Evolutionary conservation across 768 basidiomycete species (phyloP).

Genomic region (Lactarius sanguifluus): DNA sequence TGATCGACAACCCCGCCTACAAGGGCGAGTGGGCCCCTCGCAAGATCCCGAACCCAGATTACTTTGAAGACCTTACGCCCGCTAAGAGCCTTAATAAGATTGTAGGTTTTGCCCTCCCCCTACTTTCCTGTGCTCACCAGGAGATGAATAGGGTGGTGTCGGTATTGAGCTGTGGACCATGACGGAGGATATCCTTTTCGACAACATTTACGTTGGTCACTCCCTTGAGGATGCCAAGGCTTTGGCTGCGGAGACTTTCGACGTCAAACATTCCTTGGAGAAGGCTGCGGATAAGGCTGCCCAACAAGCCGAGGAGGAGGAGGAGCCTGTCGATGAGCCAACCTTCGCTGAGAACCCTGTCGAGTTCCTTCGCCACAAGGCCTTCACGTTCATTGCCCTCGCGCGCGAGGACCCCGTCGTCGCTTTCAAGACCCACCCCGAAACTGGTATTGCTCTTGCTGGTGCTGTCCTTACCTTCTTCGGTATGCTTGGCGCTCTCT

Average conservation of each 20-base stretch:
- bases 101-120: constrained; percentile 43
- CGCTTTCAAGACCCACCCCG: constrained; percentile 87
- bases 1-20: constrained; percentile 97
- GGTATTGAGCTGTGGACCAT: constrained; percentile 99
- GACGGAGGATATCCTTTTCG: constrained; percentile 93
- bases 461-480: constrained; percentile 77
- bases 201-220: constrained; percentile 93
- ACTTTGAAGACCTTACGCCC: constrained; percentile 84
- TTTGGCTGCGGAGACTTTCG: constrained; percentile 86
- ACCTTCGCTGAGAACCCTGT: constrained; percentile 74
- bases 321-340: constrained; percentile 43
- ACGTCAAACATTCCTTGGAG: constrained; percentile 85
- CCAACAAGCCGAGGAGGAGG: constrained; percentile 42
- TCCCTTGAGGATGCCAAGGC: constrained; percentile 81
- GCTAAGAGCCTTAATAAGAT: constrained; percentile 85
- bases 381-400: constrained; percentile 76
- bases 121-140: constrained; percentile 8
- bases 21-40: constrained; percentile 92
- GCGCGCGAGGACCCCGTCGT: constrained; percentile 71
- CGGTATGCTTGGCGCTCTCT: constrained; percentile 78
- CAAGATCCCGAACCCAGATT: constrained; percentile 87
- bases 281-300: constrained; percentile 54
- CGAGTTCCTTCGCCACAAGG: constrained; percentile 75
- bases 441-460: constrained; percentile 77
- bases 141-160: constrained; percentile 67